Evolutionary conservation across 441 rosid genomes (phyloP).

Genomic region (Syzygium malaccense): DNA sequence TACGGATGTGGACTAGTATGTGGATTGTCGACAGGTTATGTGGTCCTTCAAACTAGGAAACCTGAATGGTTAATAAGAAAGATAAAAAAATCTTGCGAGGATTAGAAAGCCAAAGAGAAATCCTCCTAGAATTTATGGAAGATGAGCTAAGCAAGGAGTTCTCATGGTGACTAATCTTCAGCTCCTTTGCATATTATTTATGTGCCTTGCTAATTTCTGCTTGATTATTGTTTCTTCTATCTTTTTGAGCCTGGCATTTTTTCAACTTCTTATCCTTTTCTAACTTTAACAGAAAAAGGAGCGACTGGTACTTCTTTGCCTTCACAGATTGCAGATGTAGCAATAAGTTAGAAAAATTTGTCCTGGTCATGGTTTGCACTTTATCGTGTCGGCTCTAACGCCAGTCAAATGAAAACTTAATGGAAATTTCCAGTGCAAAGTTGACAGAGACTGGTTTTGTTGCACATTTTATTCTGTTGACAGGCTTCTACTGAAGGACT

Average conservation of each 20-base stretch:
- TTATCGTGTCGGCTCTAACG: neutral
- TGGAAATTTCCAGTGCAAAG: neutral
- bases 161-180: neutral
- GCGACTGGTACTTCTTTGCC: neutral
- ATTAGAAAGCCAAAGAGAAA: neutral
- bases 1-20: neutral
- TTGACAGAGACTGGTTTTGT: neutral
- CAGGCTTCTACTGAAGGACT: neutral
- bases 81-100: neutral
- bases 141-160: neutral
- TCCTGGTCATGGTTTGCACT: neutral
- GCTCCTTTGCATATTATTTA: neutral
- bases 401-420: neutral
- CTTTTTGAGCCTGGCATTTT: neutral
- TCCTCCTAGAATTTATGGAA: neutral
- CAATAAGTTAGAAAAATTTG: neutral
- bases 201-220: neutral
- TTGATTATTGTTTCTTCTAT: neutral
- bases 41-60: neutral
- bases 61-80: neutral
- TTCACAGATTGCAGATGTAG: neutral
- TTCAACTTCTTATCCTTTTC: neutral
- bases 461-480: neutral
- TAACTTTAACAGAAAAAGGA: neutral
- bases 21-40: neutral